Percentiles rank a stretch among this genome's conserved stretches.
phyloP scores from a whole-genome alignment of 73 alveolate genomes.

The Tetrahymena borealis region DNA sequence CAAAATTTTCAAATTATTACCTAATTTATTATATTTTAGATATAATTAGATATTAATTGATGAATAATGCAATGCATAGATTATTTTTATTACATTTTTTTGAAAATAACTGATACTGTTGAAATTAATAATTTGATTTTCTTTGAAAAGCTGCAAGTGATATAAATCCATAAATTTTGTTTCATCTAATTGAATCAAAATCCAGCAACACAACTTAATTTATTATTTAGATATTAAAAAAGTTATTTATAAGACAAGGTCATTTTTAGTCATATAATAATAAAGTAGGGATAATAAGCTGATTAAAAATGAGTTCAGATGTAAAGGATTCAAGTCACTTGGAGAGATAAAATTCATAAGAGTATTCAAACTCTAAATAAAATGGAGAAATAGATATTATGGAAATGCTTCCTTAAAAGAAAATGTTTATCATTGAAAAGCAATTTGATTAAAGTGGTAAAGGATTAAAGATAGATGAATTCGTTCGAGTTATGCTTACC shows the following conservation, averaged over 20 bases:
- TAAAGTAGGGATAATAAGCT: not conserved
- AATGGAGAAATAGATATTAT: constrained; percentile 32
- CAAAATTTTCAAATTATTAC: too few relatives aligned
- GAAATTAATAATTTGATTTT: not conserved
- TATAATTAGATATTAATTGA: too few relatives aligned
- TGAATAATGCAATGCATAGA: too few relatives aligned
- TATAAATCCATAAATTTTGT: not conserved
- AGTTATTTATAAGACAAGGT: not conserved
- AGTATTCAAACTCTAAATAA: not conserved
- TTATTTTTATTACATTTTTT: too few relatives aligned
- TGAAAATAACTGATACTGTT: not conserved
- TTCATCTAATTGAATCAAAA: too few relatives aligned
- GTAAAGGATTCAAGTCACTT: not conserved
- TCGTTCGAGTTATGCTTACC: constrained; percentile 84
- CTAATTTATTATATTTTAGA: too few relatives aligned
- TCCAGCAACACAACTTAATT: not conserved
- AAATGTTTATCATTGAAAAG: constrained; percentile 31
- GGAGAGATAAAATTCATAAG: not conserved
- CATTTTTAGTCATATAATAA: not conserved
- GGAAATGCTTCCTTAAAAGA: constrained; percentile 34
- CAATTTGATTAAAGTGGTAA: constrained; percentile 16
- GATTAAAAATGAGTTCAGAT: not conserved
- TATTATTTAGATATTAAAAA: not conserved
- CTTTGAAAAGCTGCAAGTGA: not conserved
- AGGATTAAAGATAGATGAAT: constrained; percentile 46